Conservation (phyloP, 768 basidiomycete species). For the Suillus lakei region DNA sequence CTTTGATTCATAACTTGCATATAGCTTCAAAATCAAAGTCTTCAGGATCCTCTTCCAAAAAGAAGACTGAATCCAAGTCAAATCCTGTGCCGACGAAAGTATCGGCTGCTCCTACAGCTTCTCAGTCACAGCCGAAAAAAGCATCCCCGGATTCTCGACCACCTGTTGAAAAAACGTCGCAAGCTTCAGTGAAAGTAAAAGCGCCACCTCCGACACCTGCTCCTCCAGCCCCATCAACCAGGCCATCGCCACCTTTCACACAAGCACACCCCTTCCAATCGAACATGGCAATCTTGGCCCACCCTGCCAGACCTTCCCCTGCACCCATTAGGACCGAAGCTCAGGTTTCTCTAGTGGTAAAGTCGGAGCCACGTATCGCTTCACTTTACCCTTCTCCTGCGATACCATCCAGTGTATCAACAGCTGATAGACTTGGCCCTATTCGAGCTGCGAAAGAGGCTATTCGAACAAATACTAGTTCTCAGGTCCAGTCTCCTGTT, state of each 20-base stretch:
- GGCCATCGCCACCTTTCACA: neutral
- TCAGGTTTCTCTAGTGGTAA: conserved; percentile 19
- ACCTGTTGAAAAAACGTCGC: neutral
- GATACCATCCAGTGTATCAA: conserved; percentile 13
- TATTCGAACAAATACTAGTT: conserved; percentile 16
- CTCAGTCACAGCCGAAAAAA: neutral
- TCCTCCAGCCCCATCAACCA: conserved; percentile 1
- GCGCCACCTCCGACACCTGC: conserved; percentile 7
- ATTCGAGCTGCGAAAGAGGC: conserved; percentile 38
- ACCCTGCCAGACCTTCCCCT: neutral
- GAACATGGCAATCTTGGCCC: neutral
- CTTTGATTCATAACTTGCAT: neutral
- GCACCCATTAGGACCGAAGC: conserved; percentile 3
- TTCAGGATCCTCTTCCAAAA: neutral
- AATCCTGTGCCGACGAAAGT: neutral
- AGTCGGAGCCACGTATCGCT: conserved; percentile 22
- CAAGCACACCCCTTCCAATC: neutral
- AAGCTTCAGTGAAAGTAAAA: neutral
- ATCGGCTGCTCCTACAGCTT: neutral
- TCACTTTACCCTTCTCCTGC: conserved; percentile 9
- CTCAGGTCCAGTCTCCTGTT: conserved; percentile 18
- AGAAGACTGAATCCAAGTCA: neutral
- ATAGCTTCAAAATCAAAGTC: conserved; percentile 8
- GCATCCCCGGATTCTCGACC: neutral
- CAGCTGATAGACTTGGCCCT: conserved; percentile 34